Evolutionary conservation across 108 stramenopile species (phyloP).

Genomic region (Skeletonema grethae): DNA sequence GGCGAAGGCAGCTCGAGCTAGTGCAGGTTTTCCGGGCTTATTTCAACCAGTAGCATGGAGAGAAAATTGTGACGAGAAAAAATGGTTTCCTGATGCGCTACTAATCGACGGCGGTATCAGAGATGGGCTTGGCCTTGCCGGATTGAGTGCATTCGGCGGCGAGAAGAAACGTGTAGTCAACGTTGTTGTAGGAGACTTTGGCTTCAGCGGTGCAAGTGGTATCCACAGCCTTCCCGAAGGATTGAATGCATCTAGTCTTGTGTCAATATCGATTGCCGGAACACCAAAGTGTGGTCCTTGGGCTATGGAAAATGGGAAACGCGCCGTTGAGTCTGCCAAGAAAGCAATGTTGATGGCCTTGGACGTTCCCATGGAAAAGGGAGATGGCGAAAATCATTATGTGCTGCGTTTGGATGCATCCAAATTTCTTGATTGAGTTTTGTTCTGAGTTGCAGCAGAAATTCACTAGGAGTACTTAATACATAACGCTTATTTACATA

Average conservation of each 20-base stretch:
- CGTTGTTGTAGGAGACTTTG: constrained; percentile 67
- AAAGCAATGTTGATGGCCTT: constrained; percentile 55
- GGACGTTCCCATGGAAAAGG: constrained; percentile 67
- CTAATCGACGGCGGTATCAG: constrained; percentile 77
- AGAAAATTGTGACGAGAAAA: constrained; percentile 18
- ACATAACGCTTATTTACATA: neutral
- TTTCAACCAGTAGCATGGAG: constrained; percentile 80
- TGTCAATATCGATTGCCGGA: constrained; percentile 66
- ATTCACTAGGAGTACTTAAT: neutral
- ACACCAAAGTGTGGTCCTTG: constrained; percentile 77
- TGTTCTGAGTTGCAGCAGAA: neutral
- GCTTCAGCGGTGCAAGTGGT: constrained; percentile 39
- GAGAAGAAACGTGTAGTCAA: constrained; percentile 64
- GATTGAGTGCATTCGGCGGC: constrained; percentile 29
- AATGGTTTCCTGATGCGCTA: constrained; percentile 37
- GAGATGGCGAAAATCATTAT: constrained; percentile 58
- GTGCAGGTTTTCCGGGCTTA: constrained; percentile 76
- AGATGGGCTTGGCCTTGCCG: constrained; percentile 64
- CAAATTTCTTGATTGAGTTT: constrained; percentile 12
- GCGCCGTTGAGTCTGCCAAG: constrained; percentile 63
- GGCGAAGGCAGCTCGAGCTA: constrained; percentile 79
- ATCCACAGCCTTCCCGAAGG: constrained; percentile 45
- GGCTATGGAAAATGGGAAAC: constrained; percentile 75
- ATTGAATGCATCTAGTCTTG: constrained; percentile 41
- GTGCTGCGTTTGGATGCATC: constrained; percentile 69